Base-by-base conservation (phyloP, 1,284 basidiomycete species). In the Coniferiporia weirii region DNA sequence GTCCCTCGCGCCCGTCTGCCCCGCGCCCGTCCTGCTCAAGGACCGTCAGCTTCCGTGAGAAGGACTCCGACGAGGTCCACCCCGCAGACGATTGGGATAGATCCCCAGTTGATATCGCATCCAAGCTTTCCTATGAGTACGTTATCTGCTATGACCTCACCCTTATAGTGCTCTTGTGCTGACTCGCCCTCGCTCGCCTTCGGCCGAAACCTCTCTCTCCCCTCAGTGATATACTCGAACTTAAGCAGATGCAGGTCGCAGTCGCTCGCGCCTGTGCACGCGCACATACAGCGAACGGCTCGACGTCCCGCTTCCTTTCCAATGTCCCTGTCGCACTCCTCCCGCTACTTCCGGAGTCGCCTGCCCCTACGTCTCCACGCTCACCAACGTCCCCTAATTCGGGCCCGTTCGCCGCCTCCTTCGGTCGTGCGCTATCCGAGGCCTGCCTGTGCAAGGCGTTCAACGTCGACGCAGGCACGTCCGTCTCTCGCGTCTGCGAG, bases 41-140 rank as follows among this genome's bases (percentile, higher is more conserved):
- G 34, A 51, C 75, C 17, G 84, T 87, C 35, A 77, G 76, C 10
- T 87, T 87, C 65, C 77, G 78, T 44, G 74, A 71, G 1, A 74
- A 78, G 1, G 76, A 75, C 48, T 71, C 72, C 8, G 80, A 83
- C 55, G 78, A 85, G 68, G 73, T 88, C 12, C 78, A 79, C 66
- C 69, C 75, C 47, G 85, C 82, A 1, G 85, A 88, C 67, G 85
- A 87, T 57, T 88, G 85, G 85, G 85, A 88, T 69, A 76, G 85
- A 51, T 83, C 80, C 1, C 82, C 82, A 0, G 75, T 74, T 1
- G 80, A 81, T 53, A 77, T 81, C 34, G 70, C 72, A 45, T 77
- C 4, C n/a, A 76, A 73, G 59, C 69, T 84, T 59, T 73, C 76
- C 0, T 84, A 82, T 62, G 75, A 78, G 81, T 84, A 61, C 72